phyloP scores from a whole-genome alignment of 1,139 yeast species.

The Suhomyces chickasaworum region DNA sequence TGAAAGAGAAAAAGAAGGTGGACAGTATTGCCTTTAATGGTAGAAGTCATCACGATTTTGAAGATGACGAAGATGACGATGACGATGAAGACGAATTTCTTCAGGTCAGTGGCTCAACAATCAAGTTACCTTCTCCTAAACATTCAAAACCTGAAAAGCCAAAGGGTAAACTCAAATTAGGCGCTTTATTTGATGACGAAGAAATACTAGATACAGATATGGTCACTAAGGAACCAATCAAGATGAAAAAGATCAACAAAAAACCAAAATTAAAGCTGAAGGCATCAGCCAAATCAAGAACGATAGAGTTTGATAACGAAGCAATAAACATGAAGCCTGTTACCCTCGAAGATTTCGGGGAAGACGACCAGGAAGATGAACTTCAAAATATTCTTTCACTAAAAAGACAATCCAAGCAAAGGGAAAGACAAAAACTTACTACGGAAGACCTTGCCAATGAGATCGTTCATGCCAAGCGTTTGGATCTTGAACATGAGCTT shows the following conservation, averaged over 20 bases:
- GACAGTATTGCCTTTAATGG: constrained; percentile 32
- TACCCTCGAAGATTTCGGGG: constrained; percentile 27
- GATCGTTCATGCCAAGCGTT: constrained; percentile 34
- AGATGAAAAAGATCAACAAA: constrained; percentile 37
- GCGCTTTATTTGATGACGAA: constrained; percentile 29
- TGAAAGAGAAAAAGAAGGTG: constrained; percentile 28
- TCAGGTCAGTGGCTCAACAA: constrained; percentile 16
- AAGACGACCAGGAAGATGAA: constrained; percentile 45
- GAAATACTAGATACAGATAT: constrained; percentile 25
- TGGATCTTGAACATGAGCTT: constrained; percentile 33
- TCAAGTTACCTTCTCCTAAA: constrained; percentile 6
- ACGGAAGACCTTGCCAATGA: constrained; percentile 54
- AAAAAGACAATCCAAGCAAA: constrained; percentile 44
- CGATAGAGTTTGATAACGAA: constrained; percentile 16
- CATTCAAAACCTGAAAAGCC: constrained; percentile 18
- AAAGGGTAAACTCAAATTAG: constrained; percentile 10
- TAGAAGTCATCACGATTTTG: constrained; percentile 20
- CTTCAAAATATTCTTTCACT: constrained; percentile 43
- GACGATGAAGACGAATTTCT: constrained; percentile 18
- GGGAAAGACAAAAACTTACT: constrained; percentile 29
- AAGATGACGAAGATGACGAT: constrained; percentile 22
- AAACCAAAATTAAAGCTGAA: constrained; percentile 20
- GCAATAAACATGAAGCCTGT: constrained; percentile 26
- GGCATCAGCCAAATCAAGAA: constrained; percentile 20
- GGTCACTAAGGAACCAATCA: constrained; percentile 32